These are phyloP conservation scores for Nakazawaea wyomingensis DNA, from an alignment of 805 yeast species.

Conservation along the genomic window DNA sequence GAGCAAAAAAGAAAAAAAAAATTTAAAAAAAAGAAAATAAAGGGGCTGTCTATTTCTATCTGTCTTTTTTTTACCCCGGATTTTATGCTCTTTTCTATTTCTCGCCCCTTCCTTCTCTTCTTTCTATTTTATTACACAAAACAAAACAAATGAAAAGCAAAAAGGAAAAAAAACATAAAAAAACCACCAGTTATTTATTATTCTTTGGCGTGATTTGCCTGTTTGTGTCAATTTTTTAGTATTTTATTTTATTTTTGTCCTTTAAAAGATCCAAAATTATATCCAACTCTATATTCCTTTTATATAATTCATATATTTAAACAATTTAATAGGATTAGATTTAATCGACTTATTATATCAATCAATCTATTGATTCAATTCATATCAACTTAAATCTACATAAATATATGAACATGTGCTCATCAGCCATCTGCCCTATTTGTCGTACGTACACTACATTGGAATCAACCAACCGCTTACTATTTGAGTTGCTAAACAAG, in stretches of 20 bases:
- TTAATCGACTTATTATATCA: constrained; percentile 1
- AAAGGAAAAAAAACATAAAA: too few species aligned
- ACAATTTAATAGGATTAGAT: neutral
- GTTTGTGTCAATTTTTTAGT: too few species aligned
- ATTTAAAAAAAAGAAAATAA: too few species aligned
- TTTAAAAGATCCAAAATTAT: neutral
- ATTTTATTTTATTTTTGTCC: too few species aligned
- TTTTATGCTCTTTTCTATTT: neutral
- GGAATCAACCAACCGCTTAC: neutral
- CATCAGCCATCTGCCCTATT: constrained; percentile 32
- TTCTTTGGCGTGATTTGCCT: too few species aligned
- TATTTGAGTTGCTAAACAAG: neutral
- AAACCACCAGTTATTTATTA: too few species aligned
- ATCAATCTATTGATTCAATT: constrained; percentile 13
- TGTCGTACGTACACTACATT: constrained; percentile 20
- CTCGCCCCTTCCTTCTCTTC: neutral
- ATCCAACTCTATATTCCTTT: neutral
- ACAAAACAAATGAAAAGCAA: too few species aligned
- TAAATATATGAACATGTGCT: constrained; percentile 30
- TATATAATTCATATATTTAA: too few species aligned
- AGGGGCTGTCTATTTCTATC: neutral
- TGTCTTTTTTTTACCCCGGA: constrained; percentile 1
- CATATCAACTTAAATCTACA: too few species aligned
- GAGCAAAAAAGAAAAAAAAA: too few species aligned
- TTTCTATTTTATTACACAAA: too few species aligned